These are phyloP conservation scores for Cercospora brassicicola DNA, from an alignment of 2,329 filamentous ascomycete genomes.

Conservation along the genomic window DNA sequence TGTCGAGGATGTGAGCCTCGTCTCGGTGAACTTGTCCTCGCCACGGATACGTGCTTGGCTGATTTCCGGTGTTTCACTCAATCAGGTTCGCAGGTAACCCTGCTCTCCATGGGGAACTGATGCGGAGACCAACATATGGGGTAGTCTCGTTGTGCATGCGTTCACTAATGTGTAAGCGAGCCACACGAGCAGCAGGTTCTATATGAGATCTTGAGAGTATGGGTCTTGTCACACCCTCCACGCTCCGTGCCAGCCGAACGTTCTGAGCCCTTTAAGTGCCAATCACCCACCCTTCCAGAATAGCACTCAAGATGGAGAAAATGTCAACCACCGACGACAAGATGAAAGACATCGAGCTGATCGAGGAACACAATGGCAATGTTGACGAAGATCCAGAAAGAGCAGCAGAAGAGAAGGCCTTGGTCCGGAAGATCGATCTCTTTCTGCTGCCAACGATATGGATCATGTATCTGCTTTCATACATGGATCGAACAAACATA, in stretches of 20 bases:
- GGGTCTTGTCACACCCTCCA: not conserved
- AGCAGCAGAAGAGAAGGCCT: constrained; percentile 44
- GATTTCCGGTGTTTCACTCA: not conserved
- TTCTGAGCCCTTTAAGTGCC: not conserved
- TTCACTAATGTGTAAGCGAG: not conserved
- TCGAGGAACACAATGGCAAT: constrained; percentile 24
- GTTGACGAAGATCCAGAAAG: constrained; percentile 11
- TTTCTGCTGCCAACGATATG: constrained; percentile 51
- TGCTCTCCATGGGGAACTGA: not conserved
- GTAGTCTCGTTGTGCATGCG: not conserved
- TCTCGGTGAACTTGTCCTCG: not conserved
- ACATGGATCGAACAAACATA: constrained; percentile 38
- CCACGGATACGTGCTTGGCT: not conserved
- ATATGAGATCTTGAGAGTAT: not conserved
- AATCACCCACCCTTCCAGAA: not conserved
- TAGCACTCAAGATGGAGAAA: not conserved
- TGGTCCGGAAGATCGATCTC: constrained; percentile 50
- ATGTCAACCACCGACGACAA: constrained; percentile 23
- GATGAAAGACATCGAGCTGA: constrained; percentile 27
- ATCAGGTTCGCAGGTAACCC: not conserved
- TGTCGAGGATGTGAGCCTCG: not conserved
- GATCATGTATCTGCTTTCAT: constrained; percentile 52
- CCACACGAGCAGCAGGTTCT: not conserved
- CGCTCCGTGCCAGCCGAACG: not conserved
- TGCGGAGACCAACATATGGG: not conserved